Base-by-base conservation (phyloP, 1,284 basidiomycete genomes). In the Ceratobasidium sp. region DNA sequence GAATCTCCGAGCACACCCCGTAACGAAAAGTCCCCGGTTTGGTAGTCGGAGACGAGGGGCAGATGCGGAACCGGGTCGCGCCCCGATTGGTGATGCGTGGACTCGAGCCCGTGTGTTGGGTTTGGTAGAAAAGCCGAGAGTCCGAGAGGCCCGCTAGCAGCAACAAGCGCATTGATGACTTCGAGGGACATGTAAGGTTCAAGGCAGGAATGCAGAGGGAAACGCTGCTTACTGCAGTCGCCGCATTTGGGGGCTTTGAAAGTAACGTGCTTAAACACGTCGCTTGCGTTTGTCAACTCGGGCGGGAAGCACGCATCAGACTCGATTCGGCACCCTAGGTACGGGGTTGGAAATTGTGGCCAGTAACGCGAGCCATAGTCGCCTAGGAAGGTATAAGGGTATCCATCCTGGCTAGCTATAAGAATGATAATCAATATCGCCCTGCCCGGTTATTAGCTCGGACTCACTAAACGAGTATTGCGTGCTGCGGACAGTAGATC, bases 221-320 rank as follows among this genome's bases (percentile, higher is more conserved):
- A 27, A 73, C 54, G 18, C 0, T 20, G 86, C 87, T 79, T 77
- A 89, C 88, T 79, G 81, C 88, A 89, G 79, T 89, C 88, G 20
- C 88, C 88, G 78, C 88, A 89, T 20, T 84, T n/a, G 0, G 85
- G 83, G 18, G 84, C 80, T n/a, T 83, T 81, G 81, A 89, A 89
- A 0, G 88, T 85, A 54, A 89, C 82, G 44, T 86, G 83, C 81
- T 85, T 87, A 83, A 89, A 88, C 81, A 88, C 84, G n/a, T 85
- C 84, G 14, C 81, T 82, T 77, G 33, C 80, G 78, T 46, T 82
- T 79, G 4, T 60, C 60, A n/a, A 79, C 30, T 54, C 66, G 46
- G 66, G 44, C 8, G 52, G n/a, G 78, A 85, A 84, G 80, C 85
- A 86, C n/a, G 79, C 73, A 16, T 84, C 81, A 41, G 84, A 80